Percentiles rank a stretch among this genome's conserved stretches.
phyloP scores from a whole-genome alignment of 257 asterid genomes.

The Nicotiana sylvestris region DNA sequence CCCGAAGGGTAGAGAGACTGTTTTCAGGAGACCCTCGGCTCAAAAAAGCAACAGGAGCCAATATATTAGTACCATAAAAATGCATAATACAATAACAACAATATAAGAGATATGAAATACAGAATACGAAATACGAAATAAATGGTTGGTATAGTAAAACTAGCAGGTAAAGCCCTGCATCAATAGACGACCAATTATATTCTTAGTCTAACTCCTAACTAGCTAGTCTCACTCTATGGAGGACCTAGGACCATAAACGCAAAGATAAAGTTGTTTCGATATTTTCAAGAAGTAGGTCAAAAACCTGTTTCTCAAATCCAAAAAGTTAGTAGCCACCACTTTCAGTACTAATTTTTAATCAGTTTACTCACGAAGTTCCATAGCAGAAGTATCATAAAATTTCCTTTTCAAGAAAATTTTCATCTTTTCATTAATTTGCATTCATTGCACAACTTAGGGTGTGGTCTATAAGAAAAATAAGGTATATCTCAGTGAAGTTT shows the following conservation, averaged over 20 bases:
- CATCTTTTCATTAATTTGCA: neutral
- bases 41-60: too few species aligned
- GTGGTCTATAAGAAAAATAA: neutral
- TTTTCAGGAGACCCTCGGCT: too few species aligned
- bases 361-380: neutral
- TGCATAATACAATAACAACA: too few species aligned
- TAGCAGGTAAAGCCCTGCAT: too few species aligned
- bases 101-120: too few species aligned
- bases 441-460: neutral
- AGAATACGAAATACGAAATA: too few species aligned
- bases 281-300: slow-evolving; percentile 1
- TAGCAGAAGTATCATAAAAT: neutral
- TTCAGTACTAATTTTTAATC: neutral
- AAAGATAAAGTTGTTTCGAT: neutral
- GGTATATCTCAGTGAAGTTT: neutral
- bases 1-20: too few species aligned
- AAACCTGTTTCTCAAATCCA: neutral
- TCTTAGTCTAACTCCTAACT: too few species aligned
- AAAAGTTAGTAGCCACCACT: neutral
- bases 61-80: too few species aligned
- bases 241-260: neutral
- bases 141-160: too few species aligned
- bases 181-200: too few species aligned
- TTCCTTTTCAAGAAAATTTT: neutral
- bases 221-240: neutral